phyloP scores from a whole-genome alignment of 2,329 filamentous ascomycete genomes.

The Aspergillus fumigatus region DNA sequence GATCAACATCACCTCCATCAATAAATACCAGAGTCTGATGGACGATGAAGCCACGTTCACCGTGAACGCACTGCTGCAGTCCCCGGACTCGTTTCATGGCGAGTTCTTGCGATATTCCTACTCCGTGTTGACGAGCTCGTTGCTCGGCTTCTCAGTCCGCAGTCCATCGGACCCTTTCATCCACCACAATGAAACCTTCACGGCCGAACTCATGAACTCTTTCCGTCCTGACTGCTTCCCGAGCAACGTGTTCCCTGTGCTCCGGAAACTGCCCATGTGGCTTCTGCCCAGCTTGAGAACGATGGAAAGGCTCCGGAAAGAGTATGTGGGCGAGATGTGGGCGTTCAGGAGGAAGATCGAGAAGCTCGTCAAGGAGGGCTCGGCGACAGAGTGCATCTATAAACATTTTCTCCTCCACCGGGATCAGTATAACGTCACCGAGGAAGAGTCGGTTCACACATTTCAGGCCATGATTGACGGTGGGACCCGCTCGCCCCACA shows the following conservation, averaged over 20 bases:
- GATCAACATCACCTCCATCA: slow-evolving; percentile 1
- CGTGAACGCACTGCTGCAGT: slow-evolving; percentile 1
- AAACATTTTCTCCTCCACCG: slow-evolving; percentile 2
- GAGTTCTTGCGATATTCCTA: slow-evolving; percentile 4
- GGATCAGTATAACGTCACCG: not conserved
- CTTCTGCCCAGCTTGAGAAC: slow-evolving; percentile 2
- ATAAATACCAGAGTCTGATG: slow-evolving; percentile 3
- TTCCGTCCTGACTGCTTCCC: slow-evolving; percentile 4
- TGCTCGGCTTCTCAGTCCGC: slow-evolving; percentile 5
- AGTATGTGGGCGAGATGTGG: slow-evolving; percentile 5
- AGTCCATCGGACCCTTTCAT: slow-evolving; percentile 3
- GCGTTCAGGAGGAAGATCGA: slow-evolving; percentile 2
- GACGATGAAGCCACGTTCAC: slow-evolving; percentile 5
- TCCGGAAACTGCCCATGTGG: not conserved
- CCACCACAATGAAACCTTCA: slow-evolving; percentile 2
- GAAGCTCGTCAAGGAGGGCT: slow-evolving; percentile 1
- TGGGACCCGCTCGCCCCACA: slow-evolving; percentile 3
- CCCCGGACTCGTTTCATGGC: slow-evolving; percentile 1
- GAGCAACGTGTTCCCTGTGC: not conserved
- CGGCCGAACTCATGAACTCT: slow-evolving; percentile 4
- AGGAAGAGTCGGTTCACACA: slow-evolving; percentile 2
- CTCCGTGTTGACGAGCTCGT: slow-evolving; percentile 3
- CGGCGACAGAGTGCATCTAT: slow-evolving; percentile 2
- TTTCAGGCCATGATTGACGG: slow-evolving; percentile 7
- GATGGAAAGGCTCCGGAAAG: slow-evolving; percentile 3